A percentile compares a stretch with the other conserved stretches of the same genome.
Evolutionary conservation across 345 rosid genomes (phyloP).

Genomic region (Melastoma malabathricum): DNA sequence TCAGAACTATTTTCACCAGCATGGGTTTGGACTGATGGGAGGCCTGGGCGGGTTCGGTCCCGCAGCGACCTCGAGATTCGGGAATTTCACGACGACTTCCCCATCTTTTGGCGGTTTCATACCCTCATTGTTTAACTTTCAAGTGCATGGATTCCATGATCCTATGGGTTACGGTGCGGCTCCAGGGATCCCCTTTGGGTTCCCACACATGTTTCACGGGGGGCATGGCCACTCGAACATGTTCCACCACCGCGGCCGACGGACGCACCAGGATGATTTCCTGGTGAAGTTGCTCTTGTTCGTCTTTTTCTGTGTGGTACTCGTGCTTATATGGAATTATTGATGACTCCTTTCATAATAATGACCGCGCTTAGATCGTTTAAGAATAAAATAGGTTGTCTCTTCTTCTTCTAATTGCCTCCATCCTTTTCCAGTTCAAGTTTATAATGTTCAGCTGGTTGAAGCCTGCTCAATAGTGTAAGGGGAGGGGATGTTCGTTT

Average conservation of each 20-base stretch:
- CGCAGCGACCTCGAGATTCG: slow-evolving; percentile 52
- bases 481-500: too few relatives aligned
- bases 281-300: slow-evolving; percentile 50
- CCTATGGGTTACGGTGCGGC: slow-evolving; percentile 63
- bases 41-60: slow-evolving; percentile 87
- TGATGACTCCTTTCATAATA: slow-evolving; percentile 6
- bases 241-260: slow-evolving; percentile 48
- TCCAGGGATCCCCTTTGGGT: slow-evolving; percentile 65
- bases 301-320: slow-evolving; percentile 35
- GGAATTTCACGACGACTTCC: slow-evolving; percentile 70
- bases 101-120: slow-evolving; percentile 84
- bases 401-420: slow-evolving; percentile 1
- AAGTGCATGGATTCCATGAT: slow-evolving; percentile 76
- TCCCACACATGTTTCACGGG: slow-evolving; percentile 51
- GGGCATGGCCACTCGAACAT: slow-evolving; percentile 45
- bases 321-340: slow-evolving; percentile 47
- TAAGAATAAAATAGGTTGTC: slow-evolving; percentile 8
- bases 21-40: slow-evolving; percentile 70
- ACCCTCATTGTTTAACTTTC: slow-evolving; percentile 57
- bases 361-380: slow-evolving; percentile 7
- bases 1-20: slow-evolving; percentile 53
- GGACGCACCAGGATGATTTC: slow-evolving; percentile 64
- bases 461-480: too few relatives aligned
- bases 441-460: too few relatives aligned
- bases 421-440: too few relatives aligned